phyloP scores from a whole-genome alignment of 192 early-diverging fungal species.

The Piromyces sp. region DNA sequence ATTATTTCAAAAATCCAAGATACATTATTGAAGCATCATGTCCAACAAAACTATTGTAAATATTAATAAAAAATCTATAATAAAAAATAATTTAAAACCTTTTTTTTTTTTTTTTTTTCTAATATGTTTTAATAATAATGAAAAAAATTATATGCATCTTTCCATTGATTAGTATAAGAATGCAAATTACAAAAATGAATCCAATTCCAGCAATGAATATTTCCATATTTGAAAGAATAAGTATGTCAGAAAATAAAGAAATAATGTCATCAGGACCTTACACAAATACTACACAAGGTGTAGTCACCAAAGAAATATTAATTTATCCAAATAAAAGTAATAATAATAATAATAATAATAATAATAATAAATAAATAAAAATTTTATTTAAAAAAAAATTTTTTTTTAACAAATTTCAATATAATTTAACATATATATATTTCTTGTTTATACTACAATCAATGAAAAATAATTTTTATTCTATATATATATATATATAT shows the following conservation, averaged over 20 bases:
- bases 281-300: constrained; percentile 10
- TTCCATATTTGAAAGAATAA: constrained; percentile 40
- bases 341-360: no score
- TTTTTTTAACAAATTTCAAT: no score
- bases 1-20: constrained; percentile 45
- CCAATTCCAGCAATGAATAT: constrained; percentile 49
- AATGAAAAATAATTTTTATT: no score
- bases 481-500: no score
- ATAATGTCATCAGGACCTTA: constrained; percentile 37
- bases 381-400: no score
- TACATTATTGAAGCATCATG: constrained; percentile 39
- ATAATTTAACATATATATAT: no score
- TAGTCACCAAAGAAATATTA: background rate
- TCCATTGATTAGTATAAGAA: constrained; percentile 24
- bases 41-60: constrained; percentile 38
- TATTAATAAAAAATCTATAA: background rate
- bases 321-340: background rate
- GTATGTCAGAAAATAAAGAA: constrained; percentile 26
- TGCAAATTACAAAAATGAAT: constrained; percentile 47
- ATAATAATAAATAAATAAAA: no score
- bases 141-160: no score
- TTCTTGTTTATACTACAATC: no score
- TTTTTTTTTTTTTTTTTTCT: no score
- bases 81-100: no score
- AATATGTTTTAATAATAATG: no score